phyloP scores from a whole-genome alignment of 768 basidiomycete species.

The Boletales sp. region DNA sequence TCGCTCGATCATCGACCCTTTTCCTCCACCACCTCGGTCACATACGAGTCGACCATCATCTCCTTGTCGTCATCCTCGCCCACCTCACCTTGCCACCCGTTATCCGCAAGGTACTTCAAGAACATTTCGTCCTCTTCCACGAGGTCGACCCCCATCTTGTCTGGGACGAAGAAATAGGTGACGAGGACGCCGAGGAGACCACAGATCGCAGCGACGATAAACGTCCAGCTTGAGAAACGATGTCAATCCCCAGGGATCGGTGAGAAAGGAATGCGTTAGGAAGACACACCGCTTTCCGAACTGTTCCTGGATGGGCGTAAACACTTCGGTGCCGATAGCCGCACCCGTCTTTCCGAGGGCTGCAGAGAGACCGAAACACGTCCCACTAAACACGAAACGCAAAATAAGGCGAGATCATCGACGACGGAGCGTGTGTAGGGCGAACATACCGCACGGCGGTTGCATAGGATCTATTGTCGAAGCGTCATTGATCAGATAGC shows the following conservation, averaged over 20 bases:
- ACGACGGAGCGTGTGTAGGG: not conserved
- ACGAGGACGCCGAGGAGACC: constrained; percentile 60
- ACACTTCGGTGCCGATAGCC: constrained; percentile 65
- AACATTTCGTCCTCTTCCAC: constrained; percentile 65
- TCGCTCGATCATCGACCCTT: constrained; percentile 3
- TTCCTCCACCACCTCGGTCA: constrained; percentile 11
- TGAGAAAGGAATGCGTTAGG: constrained; percentile 7
- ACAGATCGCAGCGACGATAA: constrained; percentile 64
- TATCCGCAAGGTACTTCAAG: constrained; percentile 51
- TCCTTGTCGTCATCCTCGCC: constrained; percentile 48
- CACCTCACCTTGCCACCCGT: constrained; percentile 63
- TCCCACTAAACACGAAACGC: constrained; percentile 40
- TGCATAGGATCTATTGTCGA: constrained; percentile 46
- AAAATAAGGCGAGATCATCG: not conserved
- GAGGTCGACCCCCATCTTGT: constrained; percentile 65
- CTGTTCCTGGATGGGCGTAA: constrained; percentile 62
- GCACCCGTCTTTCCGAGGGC: constrained; percentile 70
- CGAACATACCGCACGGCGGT: constrained; percentile 54
- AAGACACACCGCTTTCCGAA: constrained; percentile 66
- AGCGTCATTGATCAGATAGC: constrained; percentile 1
- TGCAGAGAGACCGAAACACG: constrained; percentile 66
- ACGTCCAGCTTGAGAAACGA: constrained; percentile 54
- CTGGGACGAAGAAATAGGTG: constrained; percentile 65
- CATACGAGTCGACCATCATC: constrained; percentile 15
- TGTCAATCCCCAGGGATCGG: not conserved